These are phyloP conservation scores for Xerocomus spinulosus DNA, from an alignment of 768 basidiomycete genomes.

Conservation along the genomic window DNA sequence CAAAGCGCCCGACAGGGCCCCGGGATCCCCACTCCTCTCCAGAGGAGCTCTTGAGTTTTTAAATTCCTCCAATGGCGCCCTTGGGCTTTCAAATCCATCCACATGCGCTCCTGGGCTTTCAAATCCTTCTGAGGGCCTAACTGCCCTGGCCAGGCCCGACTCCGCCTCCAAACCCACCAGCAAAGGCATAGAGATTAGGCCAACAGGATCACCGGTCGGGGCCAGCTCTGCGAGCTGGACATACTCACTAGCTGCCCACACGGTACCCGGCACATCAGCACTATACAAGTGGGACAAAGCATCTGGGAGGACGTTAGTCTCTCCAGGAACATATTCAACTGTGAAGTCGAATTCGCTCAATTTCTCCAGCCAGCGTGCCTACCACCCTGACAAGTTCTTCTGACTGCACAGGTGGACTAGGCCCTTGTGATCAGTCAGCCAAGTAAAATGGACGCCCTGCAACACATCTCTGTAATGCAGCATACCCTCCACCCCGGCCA, in stretches of 20 bases:
- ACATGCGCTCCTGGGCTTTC: no score
- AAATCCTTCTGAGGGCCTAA: no score
- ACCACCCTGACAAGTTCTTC: slow-evolving; percentile 30
- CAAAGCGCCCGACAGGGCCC: no score
- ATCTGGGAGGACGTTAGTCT: slow-evolving; percentile 26
- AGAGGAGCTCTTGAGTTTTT: no score
- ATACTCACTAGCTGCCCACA: neutral
- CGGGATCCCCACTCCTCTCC: no score
- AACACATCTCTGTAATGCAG: slow-evolving; percentile 26
- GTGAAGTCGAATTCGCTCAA: slow-evolving; percentile 28
- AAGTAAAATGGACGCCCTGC: slow-evolving; percentile 27
- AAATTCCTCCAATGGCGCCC: no score
- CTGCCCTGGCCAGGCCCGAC: no score
- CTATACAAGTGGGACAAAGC: slow-evolving; percentile 19
- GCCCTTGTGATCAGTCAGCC: slow-evolving; percentile 27
- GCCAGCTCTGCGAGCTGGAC: neutral
- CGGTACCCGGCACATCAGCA: neutral
- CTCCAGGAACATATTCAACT: slow-evolving; percentile 27
- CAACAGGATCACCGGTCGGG: no score
- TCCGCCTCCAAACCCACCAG: neutral
- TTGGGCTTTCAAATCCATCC: no score
- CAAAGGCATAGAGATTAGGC: neutral
- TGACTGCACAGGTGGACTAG: slow-evolving; percentile 31
- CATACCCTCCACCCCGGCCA: slow-evolving; percentile 35
- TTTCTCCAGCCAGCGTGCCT: slow-evolving; percentile 37